These are phyloP conservation scores for Cucurbita ficifolia DNA, from an alignment of 306 rosid genomes.

Conservation along the genomic window DNA sequence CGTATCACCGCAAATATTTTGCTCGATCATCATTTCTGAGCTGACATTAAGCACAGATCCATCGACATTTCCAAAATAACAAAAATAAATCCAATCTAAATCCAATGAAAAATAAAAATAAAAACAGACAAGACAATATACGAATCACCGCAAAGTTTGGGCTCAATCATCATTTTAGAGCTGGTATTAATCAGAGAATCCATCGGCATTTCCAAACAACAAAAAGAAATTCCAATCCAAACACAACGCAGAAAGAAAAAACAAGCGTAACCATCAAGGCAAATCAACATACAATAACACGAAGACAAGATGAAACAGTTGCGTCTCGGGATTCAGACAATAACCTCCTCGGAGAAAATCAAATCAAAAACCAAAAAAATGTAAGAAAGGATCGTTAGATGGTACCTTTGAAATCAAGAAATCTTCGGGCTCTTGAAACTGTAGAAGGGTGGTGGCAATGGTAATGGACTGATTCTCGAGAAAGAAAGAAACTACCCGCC, in stretches of 20 bases:
- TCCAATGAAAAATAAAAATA: background rate
- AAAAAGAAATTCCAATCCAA: background rate
- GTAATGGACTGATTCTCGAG: background rate
- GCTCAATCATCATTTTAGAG: background rate
- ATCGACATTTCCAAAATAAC: background rate
- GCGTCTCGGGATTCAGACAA: background rate
- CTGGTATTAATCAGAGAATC: background rate
- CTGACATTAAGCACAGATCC: background rate
- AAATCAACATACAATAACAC: background rate
- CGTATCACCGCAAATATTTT: background rate
- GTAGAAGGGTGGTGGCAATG: background rate
- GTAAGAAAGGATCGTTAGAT: background rate
- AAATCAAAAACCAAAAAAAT: background rate
- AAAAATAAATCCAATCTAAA: background rate
- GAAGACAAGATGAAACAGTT: background rate
- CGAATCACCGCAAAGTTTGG: background rate
- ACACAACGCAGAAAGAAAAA: background rate
- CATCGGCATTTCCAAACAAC: background rate
- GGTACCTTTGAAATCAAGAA: background rate
- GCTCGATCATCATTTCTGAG: background rate
- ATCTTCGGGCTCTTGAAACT: background rate
- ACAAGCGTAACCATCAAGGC: background rate
- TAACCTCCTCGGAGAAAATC: background rate
- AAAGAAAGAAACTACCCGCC: constrained; percentile 11
- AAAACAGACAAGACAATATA: background rate